Evolutionary conservation across 148 eudicot species (phyloP).

Genomic region (Chenopodium formosanum): DNA sequence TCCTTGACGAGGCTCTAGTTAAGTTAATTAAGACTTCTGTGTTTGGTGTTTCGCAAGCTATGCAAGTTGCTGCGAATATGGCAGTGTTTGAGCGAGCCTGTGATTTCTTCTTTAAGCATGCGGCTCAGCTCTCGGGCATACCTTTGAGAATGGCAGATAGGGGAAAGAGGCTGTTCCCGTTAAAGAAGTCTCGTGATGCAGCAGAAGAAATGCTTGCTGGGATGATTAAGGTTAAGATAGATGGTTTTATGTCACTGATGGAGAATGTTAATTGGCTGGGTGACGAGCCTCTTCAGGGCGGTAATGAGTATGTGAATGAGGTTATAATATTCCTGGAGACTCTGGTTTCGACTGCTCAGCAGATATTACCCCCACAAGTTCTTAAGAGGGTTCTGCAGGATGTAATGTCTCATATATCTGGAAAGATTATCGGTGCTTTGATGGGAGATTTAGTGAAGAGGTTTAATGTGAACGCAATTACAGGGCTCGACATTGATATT

Average conservation of each 20-base stretch:
- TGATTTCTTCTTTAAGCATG: conserved; percentile 89
- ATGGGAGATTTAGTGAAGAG: conserved; percentile 77
- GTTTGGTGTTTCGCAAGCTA: conserved; percentile 89
- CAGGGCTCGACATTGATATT: conserved; percentile 79
- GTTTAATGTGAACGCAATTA: conserved; percentile 72
- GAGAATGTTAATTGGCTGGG: conserved; percentile 95
- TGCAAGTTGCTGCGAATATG: conserved; percentile 98
- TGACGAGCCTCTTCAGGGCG: conserved; percentile 74
- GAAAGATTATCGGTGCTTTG: conserved; percentile 72
- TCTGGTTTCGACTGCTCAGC: conserved; percentile 91
- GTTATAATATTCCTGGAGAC: conserved; percentile 90
- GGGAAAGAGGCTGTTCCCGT: conserved; percentile 76
- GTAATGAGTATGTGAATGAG: conserved; percentile 93
- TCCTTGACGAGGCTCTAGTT: conserved; percentile 71
- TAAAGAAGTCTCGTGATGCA: conserved; percentile 81
- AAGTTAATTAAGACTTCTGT: conserved; percentile 64
- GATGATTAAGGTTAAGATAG: conserved; percentile 86
- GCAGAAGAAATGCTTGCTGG: conserved; percentile 92
- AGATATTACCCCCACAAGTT: conserved; percentile 83
- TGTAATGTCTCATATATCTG: conserved; percentile 82
- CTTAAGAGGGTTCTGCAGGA: conserved; percentile 74
- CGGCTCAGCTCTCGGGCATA: conserved; percentile 92
- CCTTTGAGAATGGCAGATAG: conserved; percentile 95
- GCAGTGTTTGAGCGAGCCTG: conserved; percentile 98
- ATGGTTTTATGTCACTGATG: conserved; percentile 73